phyloP scores from a whole-genome alignment of 441 rosid species.

The Pelargonium australe region DNA sequence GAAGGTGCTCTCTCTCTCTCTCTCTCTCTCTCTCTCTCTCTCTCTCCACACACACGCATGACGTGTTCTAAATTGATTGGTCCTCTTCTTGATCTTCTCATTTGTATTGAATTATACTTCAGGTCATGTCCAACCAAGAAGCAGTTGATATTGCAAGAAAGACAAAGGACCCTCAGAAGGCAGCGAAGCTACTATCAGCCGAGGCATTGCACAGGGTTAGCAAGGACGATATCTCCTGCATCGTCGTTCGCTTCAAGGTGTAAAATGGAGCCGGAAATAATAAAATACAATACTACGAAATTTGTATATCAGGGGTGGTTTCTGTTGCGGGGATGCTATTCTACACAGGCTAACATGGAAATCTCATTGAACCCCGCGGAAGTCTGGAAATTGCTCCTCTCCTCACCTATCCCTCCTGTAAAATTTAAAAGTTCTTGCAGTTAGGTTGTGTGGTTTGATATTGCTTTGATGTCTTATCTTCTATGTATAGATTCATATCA shows the following conservation, averaged over 20 bases:
- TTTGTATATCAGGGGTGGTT: neutral
- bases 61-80: too few species aligned
- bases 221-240: slow-evolving; percentile 55
- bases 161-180: slow-evolving; percentile 39
- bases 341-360: neutral
- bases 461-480: slow-evolving; percentile 18
- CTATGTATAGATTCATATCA: slow-evolving; percentile 25
- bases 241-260: slow-evolving; percentile 42
- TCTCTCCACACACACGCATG: neutral
- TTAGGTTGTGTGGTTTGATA: slow-evolving; percentile 15
- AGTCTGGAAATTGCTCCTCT: slow-evolving; percentile 7
- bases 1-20: slow-evolving; percentile 38
- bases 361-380: slow-evolving; percentile 14
- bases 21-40: neutral
- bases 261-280: slow-evolving; percentile 8
- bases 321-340: neutral
- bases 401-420: neutral
- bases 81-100: neutral
- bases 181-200: slow-evolving; percentile 35
- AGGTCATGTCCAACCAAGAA: slow-evolving; percentile 53
- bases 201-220: slow-evolving; percentile 47
- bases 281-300: neutral
- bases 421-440: slow-evolving; percentile 18
- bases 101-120: slow-evolving; percentile 1
- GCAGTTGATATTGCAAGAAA: slow-evolving; percentile 43